Evolutionary conservation across 2,329 filamentous ascomycete genomes (phyloP), one percentile per base, ranked within the genome.

Genomic region (Cyanodermella asteris): DNA sequence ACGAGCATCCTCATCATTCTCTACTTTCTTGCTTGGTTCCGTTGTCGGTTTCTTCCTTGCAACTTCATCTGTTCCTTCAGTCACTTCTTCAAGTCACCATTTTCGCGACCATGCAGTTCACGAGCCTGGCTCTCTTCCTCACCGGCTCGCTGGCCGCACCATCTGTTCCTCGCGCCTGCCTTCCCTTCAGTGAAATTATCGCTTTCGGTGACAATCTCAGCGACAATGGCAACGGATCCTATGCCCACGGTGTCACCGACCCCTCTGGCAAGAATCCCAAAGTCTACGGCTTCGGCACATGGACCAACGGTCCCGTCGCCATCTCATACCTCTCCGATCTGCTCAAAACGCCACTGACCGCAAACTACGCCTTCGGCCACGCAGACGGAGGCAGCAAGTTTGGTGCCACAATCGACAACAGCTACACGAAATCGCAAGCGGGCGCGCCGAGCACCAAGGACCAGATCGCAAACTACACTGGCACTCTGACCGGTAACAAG

Each of bases 241-340:
- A 34, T 27, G 38, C 36, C 11, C 36, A 40, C 27, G 34, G 36
- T 16, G 34, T 42, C 22, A 18, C 24, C 11, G 16, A n/a, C 7
- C 9, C 21, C 20, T 33, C 36, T 6, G 36, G 36, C 14, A 25
- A 31, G 18, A 32, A 31, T 4, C 31, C 31, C 13, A 33, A 27
- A 14, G 30, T 40, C 17, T 42, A 43, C 30, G 40, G 38, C 17
- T 39, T 29, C 26, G 31, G 31, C 4, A 43, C 38, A 6, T 41
- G 38, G 40, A 42, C 40, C 12, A 35, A 42, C 24, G 39, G 38
- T 13, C 38, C 38, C 3, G 31, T 41, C 7, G 38, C 38, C 12
- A 30, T 39, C 3, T 31, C 29, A 16, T 41, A 40, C 20, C 36
- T 43, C 7, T 29, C 38, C 5, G 27, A 32, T 13, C 28, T 34